Evolutionary conservation across 208 protist genomes (phyloP), one percentile per base, ranked within the genome.

Genomic region (Wallacemonas collosoma): DNA sequence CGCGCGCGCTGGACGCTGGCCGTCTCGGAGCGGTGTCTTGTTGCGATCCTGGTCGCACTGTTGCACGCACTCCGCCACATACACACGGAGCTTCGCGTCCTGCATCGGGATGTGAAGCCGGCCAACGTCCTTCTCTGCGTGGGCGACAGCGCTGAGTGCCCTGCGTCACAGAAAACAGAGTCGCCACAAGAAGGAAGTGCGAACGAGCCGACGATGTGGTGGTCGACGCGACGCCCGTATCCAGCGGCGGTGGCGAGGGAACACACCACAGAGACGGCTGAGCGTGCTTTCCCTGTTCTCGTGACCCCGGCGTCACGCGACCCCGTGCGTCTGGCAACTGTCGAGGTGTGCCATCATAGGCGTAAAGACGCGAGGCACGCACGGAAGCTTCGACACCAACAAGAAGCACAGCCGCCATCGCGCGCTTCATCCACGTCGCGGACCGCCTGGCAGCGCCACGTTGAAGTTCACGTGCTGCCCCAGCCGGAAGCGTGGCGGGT

Each of bases 21-120:
- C 36, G 51, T 83, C 56, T 51, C 70, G 6, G 79, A 83, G 57
- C 45, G 73, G 3, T 72, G 76, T 41, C 61, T 83, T 67, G 70
- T 79, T 3, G 68, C 79, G n/a, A 79, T 83, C 55, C n/a, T 71
- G 17, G 75, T 79, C 55, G 79, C 79, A 6, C 50, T 79, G 44
- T 35, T 67, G 7, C 72, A 76, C 67, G 79, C 65, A 15, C 71
- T 83, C 56, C 79, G 69, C 45, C 79, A 83, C 54, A 75, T 76
- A 4, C 79, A 83, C 68, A 73, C 71, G 79, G 68, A 61, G 11
- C 75, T 78, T 66, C 84, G 88, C 62, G 75, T 97, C 48, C 68
- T 91, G 61, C 93, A 97, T 76, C 79, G 90, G 53, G 93, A 97
- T 69, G 76, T 97, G 44, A 95, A 97, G 74, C 89, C 88, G n/a